phyloP scores from a whole-genome alignment of 106 monocot species.

The Dendrobium officinale region DNA sequence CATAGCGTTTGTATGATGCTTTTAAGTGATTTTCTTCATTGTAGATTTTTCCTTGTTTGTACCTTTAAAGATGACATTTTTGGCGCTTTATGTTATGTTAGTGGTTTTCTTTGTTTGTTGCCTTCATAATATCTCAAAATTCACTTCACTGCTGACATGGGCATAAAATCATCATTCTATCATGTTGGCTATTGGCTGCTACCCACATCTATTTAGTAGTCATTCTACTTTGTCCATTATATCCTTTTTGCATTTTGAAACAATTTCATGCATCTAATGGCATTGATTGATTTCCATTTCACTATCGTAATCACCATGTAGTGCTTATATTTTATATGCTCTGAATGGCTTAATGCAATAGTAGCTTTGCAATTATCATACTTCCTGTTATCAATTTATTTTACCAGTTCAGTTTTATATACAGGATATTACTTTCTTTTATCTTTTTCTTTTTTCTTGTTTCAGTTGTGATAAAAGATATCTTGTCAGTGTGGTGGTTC shows the following conservation, averaged over 20 bases:
- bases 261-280: neutral
- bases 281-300: conserved; percentile 1
- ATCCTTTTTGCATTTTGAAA: neutral
- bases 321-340: neutral
- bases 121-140: neutral
- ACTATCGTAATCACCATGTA: neutral
- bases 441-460: neutral
- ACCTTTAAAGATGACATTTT: neutral
- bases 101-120: neutral
- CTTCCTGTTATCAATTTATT: neutral
- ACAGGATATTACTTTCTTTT: neutral
- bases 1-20: neutral
- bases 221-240: neutral
- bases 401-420: neutral
- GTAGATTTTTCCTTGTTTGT: neutral
- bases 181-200: neutral
- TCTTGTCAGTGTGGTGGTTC: neutral
- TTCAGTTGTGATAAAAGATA: neutral
- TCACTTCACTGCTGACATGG: neutral
- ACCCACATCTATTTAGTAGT: neutral
- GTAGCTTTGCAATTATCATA: neutral
- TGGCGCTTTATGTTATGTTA: neutral
- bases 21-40: neutral
- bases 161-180: neutral
- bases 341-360: neutral